Evolutionary conservation across 331 rosid genomes (phyloP).

Genomic region (Erythrophleum ivorense): DNA sequence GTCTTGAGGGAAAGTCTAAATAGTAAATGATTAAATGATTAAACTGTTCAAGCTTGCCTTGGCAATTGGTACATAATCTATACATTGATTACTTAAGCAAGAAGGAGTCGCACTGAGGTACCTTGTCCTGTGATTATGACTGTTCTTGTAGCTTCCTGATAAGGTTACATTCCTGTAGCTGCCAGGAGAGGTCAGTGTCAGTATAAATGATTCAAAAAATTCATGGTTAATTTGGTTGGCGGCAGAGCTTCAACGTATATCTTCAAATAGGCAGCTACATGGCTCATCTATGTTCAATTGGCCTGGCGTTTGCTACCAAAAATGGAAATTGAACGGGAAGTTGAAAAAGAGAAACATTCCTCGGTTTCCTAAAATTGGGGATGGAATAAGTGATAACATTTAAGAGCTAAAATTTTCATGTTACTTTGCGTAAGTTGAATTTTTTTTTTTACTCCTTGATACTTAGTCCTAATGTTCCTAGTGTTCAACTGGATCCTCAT

Average conservation of each 20-base stretch:
- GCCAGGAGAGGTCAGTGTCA: neutral
- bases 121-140: slow-evolving; percentile 3
- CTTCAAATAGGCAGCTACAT: neutral
- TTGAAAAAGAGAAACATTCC: neutral
- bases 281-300: no score
- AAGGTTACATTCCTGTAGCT: neutral
- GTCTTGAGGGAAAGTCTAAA: neutral
- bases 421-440: no score
- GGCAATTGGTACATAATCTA: neutral
- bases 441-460: no score
- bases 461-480: no score
- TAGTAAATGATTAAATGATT: neutral
- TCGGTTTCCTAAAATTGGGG: neutral
- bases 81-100: neutral
- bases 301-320: neutral
- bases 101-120: neutral
- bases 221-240: neutral
- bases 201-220: neutral
- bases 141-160: neutral
- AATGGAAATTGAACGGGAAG: neutral
- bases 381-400: no score
- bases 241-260: neutral
- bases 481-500: no score
- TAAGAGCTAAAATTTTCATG: no score
- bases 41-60: neutral